Conservation (phyloP, 2,329 filamentous ascomycete genomes). For the Cladosporium sp. region DNA sequence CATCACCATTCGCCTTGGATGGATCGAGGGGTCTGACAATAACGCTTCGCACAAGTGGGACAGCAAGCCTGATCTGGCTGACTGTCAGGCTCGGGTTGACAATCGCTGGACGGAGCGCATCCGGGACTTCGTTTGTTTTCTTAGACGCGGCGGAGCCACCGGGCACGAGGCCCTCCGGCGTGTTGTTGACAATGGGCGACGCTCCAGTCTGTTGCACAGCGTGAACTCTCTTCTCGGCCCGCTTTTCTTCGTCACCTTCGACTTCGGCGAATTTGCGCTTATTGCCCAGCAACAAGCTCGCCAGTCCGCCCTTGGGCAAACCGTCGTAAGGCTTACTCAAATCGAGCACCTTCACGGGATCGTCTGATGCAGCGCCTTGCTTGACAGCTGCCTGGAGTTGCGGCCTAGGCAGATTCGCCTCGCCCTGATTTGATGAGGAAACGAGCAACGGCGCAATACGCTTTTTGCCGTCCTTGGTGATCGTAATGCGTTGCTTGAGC, state of each 20-base stretch:
- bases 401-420: slow-evolving; percentile 84
- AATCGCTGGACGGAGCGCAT: slow-evolving; percentile 83
- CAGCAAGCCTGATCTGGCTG: slow-evolving; percentile 79
- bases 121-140: slow-evolving; percentile 53
- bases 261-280: slow-evolving; percentile 76
- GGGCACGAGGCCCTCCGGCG: slow-evolving; percentile 71
- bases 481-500: slow-evolving; percentile 86
- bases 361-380: slow-evolving; percentile 42
- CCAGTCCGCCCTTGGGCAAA: slow-evolving; percentile 81
- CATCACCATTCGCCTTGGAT: slow-evolving; percentile 45
- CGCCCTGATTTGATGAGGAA: slow-evolving; percentile 74
- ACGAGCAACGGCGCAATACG: slow-evolving; percentile 88
- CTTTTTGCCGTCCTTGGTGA: slow-evolving; percentile 97
- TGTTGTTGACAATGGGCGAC: slow-evolving; percentile 70
- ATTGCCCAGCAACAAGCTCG: slow-evolving; percentile 83
- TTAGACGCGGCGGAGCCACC: slow-evolving; percentile 59
- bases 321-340: slow-evolving; percentile 92
- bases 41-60: slow-evolving; percentile 78
- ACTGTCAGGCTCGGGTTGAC: slow-evolving; percentile 76
- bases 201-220: slow-evolving; percentile 59
- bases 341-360: slow-evolving; percentile 65
- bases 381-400: slow-evolving; percentile 76
- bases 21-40: slow-evolving; percentile 78
- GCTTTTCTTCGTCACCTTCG: slow-evolving; percentile 71
- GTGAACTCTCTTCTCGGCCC: slow-evolving; percentile 56